A percentile compares a stretch with the other conserved stretches of the same genome.
phyloP scores from a whole-genome alignment of 2,329 filamentous ascomycete genomes.

The Diaporthe vexans region DNA sequence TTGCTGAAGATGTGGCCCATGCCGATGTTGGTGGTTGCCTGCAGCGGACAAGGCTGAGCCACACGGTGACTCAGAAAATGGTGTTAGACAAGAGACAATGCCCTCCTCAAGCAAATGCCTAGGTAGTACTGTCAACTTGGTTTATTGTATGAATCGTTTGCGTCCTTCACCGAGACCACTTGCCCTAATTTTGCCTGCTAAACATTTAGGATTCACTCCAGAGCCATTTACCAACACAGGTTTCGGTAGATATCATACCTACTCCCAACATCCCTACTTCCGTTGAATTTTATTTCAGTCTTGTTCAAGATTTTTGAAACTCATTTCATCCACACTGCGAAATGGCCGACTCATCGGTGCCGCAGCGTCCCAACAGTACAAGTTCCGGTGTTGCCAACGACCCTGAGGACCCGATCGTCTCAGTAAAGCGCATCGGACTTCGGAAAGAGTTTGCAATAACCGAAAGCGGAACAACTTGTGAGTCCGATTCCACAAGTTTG shows the following conservation, averaged over 20 bases:
- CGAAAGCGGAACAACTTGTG: background rate
- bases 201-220: too few species aligned
- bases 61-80: background rate
- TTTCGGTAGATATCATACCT: too few species aligned
- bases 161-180: too few species aligned
- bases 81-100: too few species aligned
- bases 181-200: too few species aligned
- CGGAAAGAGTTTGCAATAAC: constrained; percentile 10
- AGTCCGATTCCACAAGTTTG: background rate
- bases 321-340: background rate
- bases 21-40: constrained; percentile 11
- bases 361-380: background rate
- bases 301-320: too few species aligned
- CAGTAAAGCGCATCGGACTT: constrained; percentile 6
- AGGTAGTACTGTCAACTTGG: too few species aligned
- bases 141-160: too few species aligned
- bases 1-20: background rate
- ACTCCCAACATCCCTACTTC: background rate
- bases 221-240: too few species aligned
- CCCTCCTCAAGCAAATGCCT: background rate
- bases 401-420: background rate
- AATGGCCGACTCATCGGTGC: background rate
- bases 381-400: background rate
- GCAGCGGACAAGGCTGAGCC: background rate
- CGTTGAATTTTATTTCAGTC: background rate